phyloP scores from a whole-genome alignment of 2,329 filamentous ascomycete species.

The Trichothecium sympodiale region DNA sequence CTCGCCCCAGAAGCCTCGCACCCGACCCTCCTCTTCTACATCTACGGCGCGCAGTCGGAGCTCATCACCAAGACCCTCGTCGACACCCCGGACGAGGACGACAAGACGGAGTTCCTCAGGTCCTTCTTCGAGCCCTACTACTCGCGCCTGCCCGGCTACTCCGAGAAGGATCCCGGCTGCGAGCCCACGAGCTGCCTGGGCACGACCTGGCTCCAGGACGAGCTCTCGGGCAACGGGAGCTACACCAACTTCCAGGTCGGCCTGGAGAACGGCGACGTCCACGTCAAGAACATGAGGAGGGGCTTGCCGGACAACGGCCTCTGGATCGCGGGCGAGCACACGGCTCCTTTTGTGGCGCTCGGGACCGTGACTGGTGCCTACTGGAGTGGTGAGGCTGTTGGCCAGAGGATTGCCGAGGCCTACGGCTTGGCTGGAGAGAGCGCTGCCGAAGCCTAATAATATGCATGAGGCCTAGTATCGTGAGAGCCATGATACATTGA shows the following conservation, averaged over 20 bases:
- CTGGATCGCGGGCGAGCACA: slow-evolving; percentile 88
- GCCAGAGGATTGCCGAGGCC: slow-evolving; percentile 45
- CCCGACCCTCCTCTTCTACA: slow-evolving; percentile 79
- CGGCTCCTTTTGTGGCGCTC: slow-evolving; percentile 76
- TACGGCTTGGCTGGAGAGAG: no score
- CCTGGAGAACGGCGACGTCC: slow-evolving; percentile 55
- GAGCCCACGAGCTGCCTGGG: slow-evolving; percentile 52
- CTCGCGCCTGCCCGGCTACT: slow-evolving; percentile 61
- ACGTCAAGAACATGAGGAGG: slow-evolving; percentile 54
- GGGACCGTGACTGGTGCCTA: slow-evolving; percentile 87
- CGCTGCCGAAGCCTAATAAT: no score
- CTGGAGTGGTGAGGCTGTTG: slow-evolving; percentile 79
- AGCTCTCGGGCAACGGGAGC: slow-evolving; percentile 68
- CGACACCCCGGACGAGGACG: slow-evolving; percentile 27
- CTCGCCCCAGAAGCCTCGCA: slow-evolving; percentile 50
- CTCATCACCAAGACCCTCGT: slow-evolving; percentile 37
- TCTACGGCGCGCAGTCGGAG: slow-evolving; percentile 50
- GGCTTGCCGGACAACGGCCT: slow-evolving; percentile 56
- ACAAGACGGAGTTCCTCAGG: slow-evolving; percentile 44
- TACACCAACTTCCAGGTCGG: slow-evolving; percentile 82
- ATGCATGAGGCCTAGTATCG: no score
- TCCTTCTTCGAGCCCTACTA: slow-evolving; percentile 69
- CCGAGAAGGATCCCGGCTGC: slow-evolving; percentile 40
- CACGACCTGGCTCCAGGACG: slow-evolving; percentile 69
- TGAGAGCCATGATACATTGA: no score